Conservation (phyloP, 2,329 filamentous ascomycete genomes). For the Aspergillus aculeatus region DNA sequence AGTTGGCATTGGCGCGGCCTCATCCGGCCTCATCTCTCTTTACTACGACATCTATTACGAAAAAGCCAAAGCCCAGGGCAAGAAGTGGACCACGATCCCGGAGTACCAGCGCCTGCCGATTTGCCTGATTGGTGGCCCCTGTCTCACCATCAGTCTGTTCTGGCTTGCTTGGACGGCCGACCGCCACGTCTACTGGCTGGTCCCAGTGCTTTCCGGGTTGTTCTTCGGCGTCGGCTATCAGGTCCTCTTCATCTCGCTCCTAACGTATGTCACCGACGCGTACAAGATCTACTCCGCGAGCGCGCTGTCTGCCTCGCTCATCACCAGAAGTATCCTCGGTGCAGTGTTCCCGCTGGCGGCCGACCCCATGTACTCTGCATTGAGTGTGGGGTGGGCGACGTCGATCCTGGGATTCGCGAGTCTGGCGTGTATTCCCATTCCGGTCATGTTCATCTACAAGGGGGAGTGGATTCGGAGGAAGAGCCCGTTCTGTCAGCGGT, state of each 20-base stretch:
- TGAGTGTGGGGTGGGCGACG: conserved; percentile 45
- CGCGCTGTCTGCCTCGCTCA: conserved; percentile 54
- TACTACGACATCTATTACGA: conserved; percentile 62
- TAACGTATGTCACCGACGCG: conserved; percentile 67
- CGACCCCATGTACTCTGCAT: conserved; percentile 35
- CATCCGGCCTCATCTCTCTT: conserved; percentile 62
- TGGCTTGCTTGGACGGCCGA: conserved; percentile 62
- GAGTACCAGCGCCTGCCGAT: conserved; percentile 69
- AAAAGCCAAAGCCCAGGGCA: conserved; percentile 50
- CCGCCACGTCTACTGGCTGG: conserved; percentile 50
- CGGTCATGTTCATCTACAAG: conserved; percentile 37
- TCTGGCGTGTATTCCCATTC: conserved; percentile 40
- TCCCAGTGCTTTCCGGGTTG: conserved; percentile 60
- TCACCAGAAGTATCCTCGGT: conserved; percentile 52
- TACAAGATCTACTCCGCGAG: conserved; percentile 64
- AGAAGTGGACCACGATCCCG: conserved; percentile 55
- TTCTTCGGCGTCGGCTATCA: conserved; percentile 62
- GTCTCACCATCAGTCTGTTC: conserved; percentile 53
- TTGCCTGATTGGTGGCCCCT: conserved; percentile 67
- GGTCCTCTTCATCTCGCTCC: conserved; percentile 62
- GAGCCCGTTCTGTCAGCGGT: conserved; percentile 33
- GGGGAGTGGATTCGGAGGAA: conserved; percentile 28
- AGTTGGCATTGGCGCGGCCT: conserved; percentile 61
- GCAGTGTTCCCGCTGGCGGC: conserved; percentile 57
- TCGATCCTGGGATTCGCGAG: conserved; percentile 42